These are phyloP conservation scores for Cryptococcus amylolentus DNA, from an alignment of 1,284 basidiomycete species.

Conservation along the genomic window DNA sequence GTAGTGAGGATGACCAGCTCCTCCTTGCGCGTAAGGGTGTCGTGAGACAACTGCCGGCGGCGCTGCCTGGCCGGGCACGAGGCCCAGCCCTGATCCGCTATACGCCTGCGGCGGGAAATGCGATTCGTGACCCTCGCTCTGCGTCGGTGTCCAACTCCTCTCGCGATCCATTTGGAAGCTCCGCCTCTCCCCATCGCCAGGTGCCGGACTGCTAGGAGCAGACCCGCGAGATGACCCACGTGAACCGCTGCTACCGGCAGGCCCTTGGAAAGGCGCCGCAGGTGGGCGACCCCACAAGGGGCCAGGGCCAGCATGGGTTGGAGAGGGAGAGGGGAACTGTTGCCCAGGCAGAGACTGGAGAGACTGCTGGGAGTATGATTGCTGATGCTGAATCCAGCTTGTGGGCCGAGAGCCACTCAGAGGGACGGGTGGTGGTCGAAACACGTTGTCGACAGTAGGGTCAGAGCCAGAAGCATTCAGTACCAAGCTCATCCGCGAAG, in stretches of 20 bases:
- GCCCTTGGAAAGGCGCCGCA: conserved; percentile 37
- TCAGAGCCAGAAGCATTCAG: neutral
- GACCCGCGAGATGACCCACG: conserved; percentile 48
- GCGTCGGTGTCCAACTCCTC: conserved; percentile 33
- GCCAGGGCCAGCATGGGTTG: conserved; percentile 1
- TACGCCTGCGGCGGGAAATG: no score
- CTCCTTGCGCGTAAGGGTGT: no score
- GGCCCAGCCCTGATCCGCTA: no score
- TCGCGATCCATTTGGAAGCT: conserved; percentile 40
- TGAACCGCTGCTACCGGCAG: conserved; percentile 37
- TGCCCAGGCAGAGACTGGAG: conserved; percentile 3
- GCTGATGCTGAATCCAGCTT: conserved; percentile 23
- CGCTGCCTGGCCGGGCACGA: no score
- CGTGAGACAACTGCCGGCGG: no score
- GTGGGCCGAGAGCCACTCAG: conserved; percentile 18
- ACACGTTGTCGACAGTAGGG: conserved; percentile 3
- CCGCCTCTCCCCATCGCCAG: conserved; percentile 25
- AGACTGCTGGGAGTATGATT: conserved; percentile 12
- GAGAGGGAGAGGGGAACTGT: conserved; percentile 3
- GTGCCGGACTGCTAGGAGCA: conserved; percentile 39
- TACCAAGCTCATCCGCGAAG: conserved; percentile 3
- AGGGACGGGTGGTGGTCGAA: conserved; percentile 12
- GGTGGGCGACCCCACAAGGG: conserved; percentile 8
- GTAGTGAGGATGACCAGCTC: no score
- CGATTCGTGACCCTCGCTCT: neutral